Percentiles rank a stretch among this genome's conserved stretches.
These are phyloP conservation scores for Carnegiea gigantea DNA, from an alignment of 179 eudicot species.

Conservation along the genomic window DNA sequence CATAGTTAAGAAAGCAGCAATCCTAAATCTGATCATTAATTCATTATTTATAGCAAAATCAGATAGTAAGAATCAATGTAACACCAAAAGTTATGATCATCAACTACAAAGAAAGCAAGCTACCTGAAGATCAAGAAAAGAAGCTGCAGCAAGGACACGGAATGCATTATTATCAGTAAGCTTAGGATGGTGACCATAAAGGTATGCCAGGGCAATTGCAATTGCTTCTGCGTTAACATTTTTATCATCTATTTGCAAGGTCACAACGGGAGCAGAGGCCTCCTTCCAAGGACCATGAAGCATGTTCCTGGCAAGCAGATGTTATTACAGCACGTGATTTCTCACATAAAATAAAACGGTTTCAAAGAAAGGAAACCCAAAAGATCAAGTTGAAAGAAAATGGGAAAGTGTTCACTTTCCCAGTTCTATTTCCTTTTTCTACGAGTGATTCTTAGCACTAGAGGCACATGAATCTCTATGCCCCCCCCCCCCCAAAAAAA, in stretches of 20 bases:
- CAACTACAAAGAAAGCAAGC: constrained; percentile 13
- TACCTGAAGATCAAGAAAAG: constrained; percentile 99
- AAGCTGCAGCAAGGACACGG: constrained; percentile 98
- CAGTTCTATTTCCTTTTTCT: neutral
- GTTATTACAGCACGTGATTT: constrained; percentile 1
- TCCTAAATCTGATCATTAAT: neutral
- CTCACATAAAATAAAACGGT: neutral
- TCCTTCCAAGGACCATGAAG: constrained; percentile 99
- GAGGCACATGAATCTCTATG: neutral
- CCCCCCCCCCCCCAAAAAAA: too few relatives aligned
- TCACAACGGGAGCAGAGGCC: constrained; percentile 83
- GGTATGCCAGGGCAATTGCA: constrained; percentile 81
- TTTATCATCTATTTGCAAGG: constrained; percentile 82
- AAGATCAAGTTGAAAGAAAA: neutral
- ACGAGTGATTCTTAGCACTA: neutral
- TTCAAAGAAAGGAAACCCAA: neutral
- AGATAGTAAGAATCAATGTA: neutral
- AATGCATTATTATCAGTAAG: constrained; percentile 89
- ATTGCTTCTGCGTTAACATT: constrained; percentile 90
- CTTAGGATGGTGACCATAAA: constrained; percentile 93
- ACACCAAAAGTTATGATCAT: neutral
- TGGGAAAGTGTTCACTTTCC: neutral
- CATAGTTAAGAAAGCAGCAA: neutral
- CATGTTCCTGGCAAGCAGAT: constrained; percentile 69
- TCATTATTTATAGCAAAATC: neutral